Percentiles rank a stretch among this genome's conserved stretches.
Conservation (phyloP, 176 grass and related monocot species). For the Paspalum notatum region DNA sequence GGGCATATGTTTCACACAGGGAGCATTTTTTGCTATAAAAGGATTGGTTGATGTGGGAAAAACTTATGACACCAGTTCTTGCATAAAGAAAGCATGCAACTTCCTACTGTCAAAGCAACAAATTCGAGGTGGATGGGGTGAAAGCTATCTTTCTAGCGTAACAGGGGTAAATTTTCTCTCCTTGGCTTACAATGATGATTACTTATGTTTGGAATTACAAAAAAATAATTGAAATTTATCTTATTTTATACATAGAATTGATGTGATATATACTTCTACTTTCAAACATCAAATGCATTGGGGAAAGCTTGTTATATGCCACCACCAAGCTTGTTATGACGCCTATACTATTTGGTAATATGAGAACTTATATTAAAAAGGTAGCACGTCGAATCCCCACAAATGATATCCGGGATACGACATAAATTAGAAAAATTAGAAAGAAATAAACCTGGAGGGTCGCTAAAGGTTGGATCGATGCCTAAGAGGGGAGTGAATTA, state of each 20-base stretch:
- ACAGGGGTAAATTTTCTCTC: not conserved
- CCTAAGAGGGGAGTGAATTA: no score
- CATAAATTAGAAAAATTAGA: no score
- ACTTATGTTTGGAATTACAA: not conserved
- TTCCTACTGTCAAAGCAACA: constrained; percentile 42
- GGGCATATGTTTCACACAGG: constrained; percentile 45
- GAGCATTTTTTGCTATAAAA: constrained; percentile 32
- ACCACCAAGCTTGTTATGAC: no score
- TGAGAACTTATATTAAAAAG: no score
- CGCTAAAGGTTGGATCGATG: no score
- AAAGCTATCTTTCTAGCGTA: constrained; percentile 38
- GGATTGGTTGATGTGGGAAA: constrained; percentile 39
- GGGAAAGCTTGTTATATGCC: not conserved
- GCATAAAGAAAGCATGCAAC: constrained; percentile 36
- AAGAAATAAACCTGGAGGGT: no score
- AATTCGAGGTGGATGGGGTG: constrained; percentile 33
- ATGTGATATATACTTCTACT: not conserved
- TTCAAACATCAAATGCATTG: not conserved
- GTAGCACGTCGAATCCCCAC: no score
- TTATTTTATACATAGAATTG: not conserved
- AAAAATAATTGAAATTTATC: not conserved
- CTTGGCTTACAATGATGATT: not conserved
- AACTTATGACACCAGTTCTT: constrained; percentile 33
- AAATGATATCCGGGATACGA: no score
- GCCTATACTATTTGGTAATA: no score